These are phyloP conservation scores for Mycena crocata DNA, from an alignment of 768 basidiomycete genomes.

Conservation along the genomic window DNA sequence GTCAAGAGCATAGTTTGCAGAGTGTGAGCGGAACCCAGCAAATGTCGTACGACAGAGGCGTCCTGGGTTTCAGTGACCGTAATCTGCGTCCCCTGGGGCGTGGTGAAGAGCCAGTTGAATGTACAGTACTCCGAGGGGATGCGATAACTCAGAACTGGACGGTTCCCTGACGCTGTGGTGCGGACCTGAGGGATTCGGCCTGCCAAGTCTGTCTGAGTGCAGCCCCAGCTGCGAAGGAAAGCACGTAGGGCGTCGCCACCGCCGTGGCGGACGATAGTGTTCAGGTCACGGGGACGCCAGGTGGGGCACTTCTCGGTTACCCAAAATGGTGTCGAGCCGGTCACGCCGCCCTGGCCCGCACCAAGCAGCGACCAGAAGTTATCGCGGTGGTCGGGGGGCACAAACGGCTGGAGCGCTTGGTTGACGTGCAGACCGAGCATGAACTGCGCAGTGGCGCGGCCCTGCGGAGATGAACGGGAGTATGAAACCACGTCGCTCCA, in stretches of 20 bases:
- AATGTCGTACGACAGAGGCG: not conserved
- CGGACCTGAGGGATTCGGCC: not conserved
- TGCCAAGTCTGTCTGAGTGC: not conserved
- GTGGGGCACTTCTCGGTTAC: not conserved
- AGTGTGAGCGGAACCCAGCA: not conserved
- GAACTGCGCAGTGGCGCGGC: not conserved
- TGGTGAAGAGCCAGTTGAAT: not conserved
- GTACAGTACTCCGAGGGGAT: too few relatives aligned
- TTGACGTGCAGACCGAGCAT: not conserved
- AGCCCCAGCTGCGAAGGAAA: not conserved
- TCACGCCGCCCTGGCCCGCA: not conserved
- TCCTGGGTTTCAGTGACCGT: not conserved
- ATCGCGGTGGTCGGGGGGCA: not conserved
- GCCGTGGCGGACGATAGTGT: not conserved
- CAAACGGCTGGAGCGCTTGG: not conserved
- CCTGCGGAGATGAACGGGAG: not conserved
- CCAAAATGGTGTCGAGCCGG: not conserved
- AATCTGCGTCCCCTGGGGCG: not conserved
- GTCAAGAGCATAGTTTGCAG: not conserved
- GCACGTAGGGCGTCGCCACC: not conserved
- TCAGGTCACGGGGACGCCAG: not conserved
- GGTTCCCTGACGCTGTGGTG: too few relatives aligned
- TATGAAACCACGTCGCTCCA: not conserved
- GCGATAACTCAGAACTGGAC: too few relatives aligned
- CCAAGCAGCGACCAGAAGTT: not conserved